phyloP scores from a whole-genome alignment of 768 basidiomycete species.

The Hirschioporus abietinus region DNA sequence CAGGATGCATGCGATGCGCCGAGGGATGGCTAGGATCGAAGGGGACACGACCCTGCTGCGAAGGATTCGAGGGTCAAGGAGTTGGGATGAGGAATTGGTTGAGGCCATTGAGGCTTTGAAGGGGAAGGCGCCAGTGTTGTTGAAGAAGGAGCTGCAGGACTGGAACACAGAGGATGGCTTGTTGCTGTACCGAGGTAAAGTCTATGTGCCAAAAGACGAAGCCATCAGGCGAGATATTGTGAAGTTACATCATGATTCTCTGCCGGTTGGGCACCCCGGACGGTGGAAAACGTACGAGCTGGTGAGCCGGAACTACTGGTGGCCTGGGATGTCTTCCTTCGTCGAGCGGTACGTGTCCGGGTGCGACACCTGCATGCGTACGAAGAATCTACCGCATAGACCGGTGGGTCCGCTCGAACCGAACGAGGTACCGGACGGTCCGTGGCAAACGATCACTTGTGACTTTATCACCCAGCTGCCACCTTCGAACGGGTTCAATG shows the following conservation, averaged over 20 bases:
- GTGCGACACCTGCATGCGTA: conserved; percentile 20
- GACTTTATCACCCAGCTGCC: conserved; percentile 25
- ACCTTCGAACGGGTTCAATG: conserved; percentile 12
- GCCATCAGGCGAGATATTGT: not conserved
- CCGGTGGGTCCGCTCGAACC: conserved; percentile 10
- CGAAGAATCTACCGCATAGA: conserved; percentile 19
- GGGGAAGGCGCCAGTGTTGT: no score
- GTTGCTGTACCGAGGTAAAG: no score
- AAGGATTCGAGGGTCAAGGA: no score
- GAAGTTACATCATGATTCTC: conserved; percentile 9
- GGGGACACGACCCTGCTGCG: no score
- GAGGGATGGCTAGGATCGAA: no score
- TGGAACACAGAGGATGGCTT: no score
- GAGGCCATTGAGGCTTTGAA: no score
- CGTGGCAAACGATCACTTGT: conserved; percentile 25
- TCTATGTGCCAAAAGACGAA: no score
- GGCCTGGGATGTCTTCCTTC: conserved; percentile 20
- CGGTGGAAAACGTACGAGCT: conserved; percentile 13
- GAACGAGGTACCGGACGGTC: conserved; percentile 12
- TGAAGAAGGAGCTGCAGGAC: no score
- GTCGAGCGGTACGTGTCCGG: conserved; percentile 21
- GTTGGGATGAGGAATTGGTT: not conserved
- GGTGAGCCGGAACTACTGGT: conserved; percentile 23
- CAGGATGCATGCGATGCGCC: no score
- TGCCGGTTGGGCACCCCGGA: conserved; percentile 14